Evolutionary conservation across 805 yeast species (phyloP).

Genomic region (Metschnikowia shivogae): DNA sequence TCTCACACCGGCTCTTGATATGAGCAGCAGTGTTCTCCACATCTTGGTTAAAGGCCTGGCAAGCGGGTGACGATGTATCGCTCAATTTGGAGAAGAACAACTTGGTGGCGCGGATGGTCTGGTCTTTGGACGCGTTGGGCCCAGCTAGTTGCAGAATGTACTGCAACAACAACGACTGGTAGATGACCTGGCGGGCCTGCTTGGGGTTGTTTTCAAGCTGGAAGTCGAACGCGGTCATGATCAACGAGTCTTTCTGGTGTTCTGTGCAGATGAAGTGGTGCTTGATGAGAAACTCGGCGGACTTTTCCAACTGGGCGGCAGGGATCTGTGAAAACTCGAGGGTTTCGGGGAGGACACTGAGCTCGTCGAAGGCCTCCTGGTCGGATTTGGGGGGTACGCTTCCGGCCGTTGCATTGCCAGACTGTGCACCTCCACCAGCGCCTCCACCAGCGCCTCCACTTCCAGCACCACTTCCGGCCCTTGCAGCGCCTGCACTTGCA

Average conservation of each 20-base stretch:
- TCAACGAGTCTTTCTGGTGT: constrained; percentile 84
- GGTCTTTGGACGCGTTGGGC: constrained; percentile 26
- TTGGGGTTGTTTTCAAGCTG: constrained; percentile 59
- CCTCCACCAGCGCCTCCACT: too few relatives aligned
- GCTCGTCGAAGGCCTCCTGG: constrained; percentile 41
- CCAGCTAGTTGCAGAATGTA: constrained; percentile 53
- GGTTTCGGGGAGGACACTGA: constrained; percentile 61
- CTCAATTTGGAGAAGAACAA: constrained; percentile 65
- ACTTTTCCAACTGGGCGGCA: constrained; percentile 41
- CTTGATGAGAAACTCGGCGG: constrained; percentile 49
- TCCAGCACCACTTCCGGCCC: too few relatives aligned
- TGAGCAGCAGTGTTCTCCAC: constrained; percentile 72
- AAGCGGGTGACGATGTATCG: constrained; percentile 54
- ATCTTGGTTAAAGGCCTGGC: constrained; percentile 65
- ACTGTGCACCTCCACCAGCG: too few relatives aligned
- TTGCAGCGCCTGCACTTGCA: too few relatives aligned
- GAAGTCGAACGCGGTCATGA: constrained; percentile 88
- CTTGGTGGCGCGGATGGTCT: constrained; percentile 44
- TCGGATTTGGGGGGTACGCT: constrained; percentile 11
- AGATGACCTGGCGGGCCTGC: constrained; percentile 62
- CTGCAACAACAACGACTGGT: constrained; percentile 75
- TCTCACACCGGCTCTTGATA: constrained; percentile 67
- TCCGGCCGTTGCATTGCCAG: too few relatives aligned
- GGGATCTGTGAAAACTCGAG: constrained; percentile 58
- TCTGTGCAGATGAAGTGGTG: constrained; percentile 72